These are phyloP conservation scores for Obelidium mucronatum DNA, from an alignment of 192 early-diverging fungal genomes.

Conservation along the genomic window DNA sequence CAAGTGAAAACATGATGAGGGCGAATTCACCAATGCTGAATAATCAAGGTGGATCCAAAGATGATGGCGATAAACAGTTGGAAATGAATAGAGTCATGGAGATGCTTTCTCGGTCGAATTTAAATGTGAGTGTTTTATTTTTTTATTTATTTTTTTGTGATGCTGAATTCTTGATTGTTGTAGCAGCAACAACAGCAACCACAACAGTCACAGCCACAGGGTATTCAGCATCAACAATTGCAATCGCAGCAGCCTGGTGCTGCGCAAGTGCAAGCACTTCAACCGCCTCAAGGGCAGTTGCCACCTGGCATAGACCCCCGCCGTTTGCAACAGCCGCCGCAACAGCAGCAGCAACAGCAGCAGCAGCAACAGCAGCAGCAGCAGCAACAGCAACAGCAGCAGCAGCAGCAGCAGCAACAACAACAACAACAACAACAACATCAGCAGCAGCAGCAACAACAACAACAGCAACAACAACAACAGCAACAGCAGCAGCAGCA, in stretches of 20 bases:
- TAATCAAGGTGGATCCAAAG: not conserved
- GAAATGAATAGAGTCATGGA: slow-evolving; percentile 30
- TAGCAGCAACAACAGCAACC: slow-evolving; percentile 11
- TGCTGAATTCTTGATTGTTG: not conserved
- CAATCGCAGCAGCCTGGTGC: not conserved
- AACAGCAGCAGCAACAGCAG: slow-evolving; percentile 8
- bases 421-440: not conserved
- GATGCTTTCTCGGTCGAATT: slow-evolving; percentile 16
- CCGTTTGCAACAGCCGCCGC: slow-evolving; percentile 1
- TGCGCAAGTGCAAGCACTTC: not conserved
- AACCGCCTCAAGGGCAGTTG: not conserved
- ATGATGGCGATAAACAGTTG: not conserved
- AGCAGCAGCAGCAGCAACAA: slow-evolving; percentile 1
- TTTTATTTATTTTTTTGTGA: not conserved
- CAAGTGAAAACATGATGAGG: not conserved
- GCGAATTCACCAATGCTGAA: not conserved
- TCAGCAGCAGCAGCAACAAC: too few species aligned
- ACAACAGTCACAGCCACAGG: slow-evolving; percentile 6
- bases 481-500: not conserved
- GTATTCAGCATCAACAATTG: slow-evolving; percentile 4
- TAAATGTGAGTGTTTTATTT: not conserved
- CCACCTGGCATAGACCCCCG: not conserved
- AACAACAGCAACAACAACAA: not conserved
- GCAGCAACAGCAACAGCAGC: not conserved
- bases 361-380: slow-evolving; percentile 24